Evolutionary conservation across 148 eudicot genomes (phyloP).

Genomic region (Suaeda aralocaspica): DNA sequence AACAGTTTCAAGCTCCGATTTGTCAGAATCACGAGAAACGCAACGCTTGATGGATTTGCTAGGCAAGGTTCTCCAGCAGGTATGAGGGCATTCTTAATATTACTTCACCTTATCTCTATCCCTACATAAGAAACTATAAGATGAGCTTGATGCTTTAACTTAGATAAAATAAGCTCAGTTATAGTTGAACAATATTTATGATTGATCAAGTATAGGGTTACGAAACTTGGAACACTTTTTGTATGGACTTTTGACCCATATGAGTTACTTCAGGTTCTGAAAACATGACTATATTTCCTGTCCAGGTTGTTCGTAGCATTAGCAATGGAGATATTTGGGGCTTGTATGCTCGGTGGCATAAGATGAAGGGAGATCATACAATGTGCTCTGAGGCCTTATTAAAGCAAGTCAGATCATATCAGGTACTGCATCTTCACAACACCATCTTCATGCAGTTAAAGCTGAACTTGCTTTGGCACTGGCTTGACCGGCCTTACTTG

Average conservation of each 20-base stretch:
- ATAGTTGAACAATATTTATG: not conserved
- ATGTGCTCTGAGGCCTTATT: constrained; percentile 89
- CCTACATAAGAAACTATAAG: not conserved
- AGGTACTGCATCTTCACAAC: constrained; percentile 33
- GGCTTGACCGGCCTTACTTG: no score
- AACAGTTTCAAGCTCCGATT: constrained; percentile 27
- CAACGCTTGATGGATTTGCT: constrained; percentile 58
- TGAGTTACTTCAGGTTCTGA: not conserved
- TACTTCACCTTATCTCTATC: constrained; percentile 1
- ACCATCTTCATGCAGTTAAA: not conserved
- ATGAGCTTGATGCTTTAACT: not conserved
- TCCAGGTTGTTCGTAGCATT: constrained; percentile 57
- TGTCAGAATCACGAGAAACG: constrained; percentile 43
- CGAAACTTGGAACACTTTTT: not conserved
- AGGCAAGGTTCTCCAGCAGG: constrained; percentile 78
- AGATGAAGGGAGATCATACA: constrained; percentile 66
- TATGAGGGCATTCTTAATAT: constrained; percentile 9
- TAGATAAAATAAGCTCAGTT: not conserved
- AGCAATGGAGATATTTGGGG: constrained; percentile 80
- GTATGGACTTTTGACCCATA: not conserved
- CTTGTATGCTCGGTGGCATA: constrained; percentile 92
- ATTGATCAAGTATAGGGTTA: not conserved
- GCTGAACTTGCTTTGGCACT: not conserved
- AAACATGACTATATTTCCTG: not conserved
- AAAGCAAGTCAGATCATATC: constrained; percentile 91